These are phyloP conservation scores for Nevesoporus exiguus DNA, from an alignment of 768 basidiomycete genomes.

Conservation along the genomic window DNA sequence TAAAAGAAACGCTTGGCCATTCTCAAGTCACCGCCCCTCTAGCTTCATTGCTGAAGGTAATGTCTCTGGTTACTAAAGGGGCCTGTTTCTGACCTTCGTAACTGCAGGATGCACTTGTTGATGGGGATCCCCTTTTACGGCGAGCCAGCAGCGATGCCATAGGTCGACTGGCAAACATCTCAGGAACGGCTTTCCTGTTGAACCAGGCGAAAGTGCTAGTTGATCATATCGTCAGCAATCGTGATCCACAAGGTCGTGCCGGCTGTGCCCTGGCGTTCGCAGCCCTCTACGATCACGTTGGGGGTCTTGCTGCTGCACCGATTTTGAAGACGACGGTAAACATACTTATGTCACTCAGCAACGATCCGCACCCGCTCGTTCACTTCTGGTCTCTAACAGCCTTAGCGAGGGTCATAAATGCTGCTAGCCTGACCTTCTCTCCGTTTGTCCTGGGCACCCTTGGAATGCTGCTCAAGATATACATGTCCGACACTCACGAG, in stretches of 20 bases:
- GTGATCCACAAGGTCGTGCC: conserved; percentile 87
- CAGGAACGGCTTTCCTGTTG: conserved; percentile 80
- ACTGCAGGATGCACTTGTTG: conserved; percentile 69
- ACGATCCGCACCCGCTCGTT: conserved; percentile 94
- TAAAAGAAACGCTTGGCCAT: conserved; percentile 64
- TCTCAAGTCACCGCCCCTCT: conserved; percentile 57
- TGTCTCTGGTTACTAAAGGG: conserved; percentile 13
- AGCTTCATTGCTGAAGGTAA: conserved; percentile 75
- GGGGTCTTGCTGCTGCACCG: conserved; percentile 91
- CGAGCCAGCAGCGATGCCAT: conserved; percentile 83
- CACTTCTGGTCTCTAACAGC: conserved; percentile 92
- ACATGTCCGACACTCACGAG: conserved; percentile 88
- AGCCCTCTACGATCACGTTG: conserved; percentile 87
- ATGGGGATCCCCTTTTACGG: conserved; percentile 75
- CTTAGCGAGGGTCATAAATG: conserved; percentile 81
- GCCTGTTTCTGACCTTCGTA: conserved; percentile 8
- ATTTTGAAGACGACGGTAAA: conserved; percentile 94
- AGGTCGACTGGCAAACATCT: conserved; percentile 80
- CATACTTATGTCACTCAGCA: conserved; percentile 89
- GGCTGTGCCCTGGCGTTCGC: conserved; percentile 93
- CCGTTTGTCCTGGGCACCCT: conserved; percentile 87
- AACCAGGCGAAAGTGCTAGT: conserved; percentile 87
- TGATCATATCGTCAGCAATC: conserved; percentile 90
- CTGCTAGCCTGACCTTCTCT: conserved; percentile 88
- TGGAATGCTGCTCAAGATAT: conserved; percentile 87